phyloP scores from a whole-genome alignment of 208 protist species.

The Crithidia bombi region DNA sequence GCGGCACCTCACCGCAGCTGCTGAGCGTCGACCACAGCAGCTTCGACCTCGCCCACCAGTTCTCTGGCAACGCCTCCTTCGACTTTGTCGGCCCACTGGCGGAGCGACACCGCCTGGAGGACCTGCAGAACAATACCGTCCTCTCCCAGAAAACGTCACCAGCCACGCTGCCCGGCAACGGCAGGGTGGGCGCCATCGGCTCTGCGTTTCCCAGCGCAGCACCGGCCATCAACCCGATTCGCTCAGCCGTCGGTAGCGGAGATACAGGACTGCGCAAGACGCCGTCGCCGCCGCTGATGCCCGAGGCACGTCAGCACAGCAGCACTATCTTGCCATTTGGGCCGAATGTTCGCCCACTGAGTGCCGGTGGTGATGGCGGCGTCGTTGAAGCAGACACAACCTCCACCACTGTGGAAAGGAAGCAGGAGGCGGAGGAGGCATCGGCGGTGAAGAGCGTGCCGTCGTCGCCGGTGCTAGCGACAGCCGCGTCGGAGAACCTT shows the following conservation, averaged over 20 bases:
- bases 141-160: slow-evolving; percentile 14
- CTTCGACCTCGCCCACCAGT: slow-evolving; percentile 37
- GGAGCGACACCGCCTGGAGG: slow-evolving; percentile 41
- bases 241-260: not conserved
- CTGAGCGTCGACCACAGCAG: slow-evolving; percentile 26
- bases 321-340: not conserved
- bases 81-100: slow-evolving; percentile 50
- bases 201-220: not conserved
- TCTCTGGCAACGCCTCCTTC: slow-evolving; percentile 58
- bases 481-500: not conserved
- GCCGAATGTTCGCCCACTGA: not conserved
- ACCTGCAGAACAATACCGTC: slow-evolving; percentile 27
- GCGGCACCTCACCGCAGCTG: slow-evolving; percentile 8
- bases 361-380: not conserved
- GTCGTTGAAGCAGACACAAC: too few relatives aligned
- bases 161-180: not conserved
- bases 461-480: slow-evolving; percentile 1
- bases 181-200: not conserved
- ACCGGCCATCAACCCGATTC: not conserved
- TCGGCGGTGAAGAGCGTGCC: not conserved
- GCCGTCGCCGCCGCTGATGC: slow-evolving; percentile 10
- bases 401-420: not conserved
- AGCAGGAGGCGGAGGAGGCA: not conserved
- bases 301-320: slow-evolving; percentile 9
- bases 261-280: slow-evolving; percentile 22